phyloP scores from a whole-genome alignment of 1,284 basidiomycete genomes.

The Cutaneotrichosporon cavernicola region DNA sequence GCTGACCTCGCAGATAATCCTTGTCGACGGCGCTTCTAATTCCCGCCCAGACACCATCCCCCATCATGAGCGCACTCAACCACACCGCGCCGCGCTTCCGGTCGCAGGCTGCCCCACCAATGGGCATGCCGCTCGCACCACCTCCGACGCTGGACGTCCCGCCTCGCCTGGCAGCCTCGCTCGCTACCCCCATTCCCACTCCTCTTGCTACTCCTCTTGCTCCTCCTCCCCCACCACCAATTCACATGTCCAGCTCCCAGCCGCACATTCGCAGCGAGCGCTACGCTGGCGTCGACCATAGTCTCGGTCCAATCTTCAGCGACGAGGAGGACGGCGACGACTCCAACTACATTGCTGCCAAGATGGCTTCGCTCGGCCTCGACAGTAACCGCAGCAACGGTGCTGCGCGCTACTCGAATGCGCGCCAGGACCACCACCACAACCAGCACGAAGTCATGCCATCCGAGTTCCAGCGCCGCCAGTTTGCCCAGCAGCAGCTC shows the following conservation, averaged over 20 bases:
- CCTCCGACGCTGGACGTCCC: constrained; percentile 22
- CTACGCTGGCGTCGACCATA: constrained; percentile 42
- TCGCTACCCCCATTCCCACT: constrained; percentile 13
- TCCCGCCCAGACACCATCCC: neutral
- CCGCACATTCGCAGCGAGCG: constrained; percentile 13
- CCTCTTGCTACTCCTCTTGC: constrained; percentile 22
- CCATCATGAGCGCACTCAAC: constrained; percentile 26
- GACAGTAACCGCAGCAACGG: constrained; percentile 15
- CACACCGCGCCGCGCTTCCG: constrained; percentile 27
- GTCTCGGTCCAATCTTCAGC: constrained; percentile 45
- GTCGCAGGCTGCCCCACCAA: constrained; percentile 10
- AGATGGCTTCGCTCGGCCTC: constrained; percentile 33
- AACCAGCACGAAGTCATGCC: neutral
- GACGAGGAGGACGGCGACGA: constrained; percentile 51
- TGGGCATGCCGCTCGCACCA: constrained; percentile 6
- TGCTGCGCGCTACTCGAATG: constrained; percentile 1
- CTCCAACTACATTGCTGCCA: constrained; percentile 43
- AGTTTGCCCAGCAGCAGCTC: constrained; percentile 23
- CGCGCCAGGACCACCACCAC: neutral
- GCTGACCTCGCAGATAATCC: neutral
- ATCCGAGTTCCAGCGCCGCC: constrained; percentile 21
- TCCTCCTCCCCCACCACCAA: constrained; percentile 21
- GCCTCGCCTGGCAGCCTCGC: constrained; percentile 19
- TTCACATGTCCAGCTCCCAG: constrained; percentile 18
- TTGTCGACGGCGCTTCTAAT: neutral